Evolutionary conservation across 176 grass and related monocot genomes (phyloP).

Genomic region (Puya raimondii): DNA sequence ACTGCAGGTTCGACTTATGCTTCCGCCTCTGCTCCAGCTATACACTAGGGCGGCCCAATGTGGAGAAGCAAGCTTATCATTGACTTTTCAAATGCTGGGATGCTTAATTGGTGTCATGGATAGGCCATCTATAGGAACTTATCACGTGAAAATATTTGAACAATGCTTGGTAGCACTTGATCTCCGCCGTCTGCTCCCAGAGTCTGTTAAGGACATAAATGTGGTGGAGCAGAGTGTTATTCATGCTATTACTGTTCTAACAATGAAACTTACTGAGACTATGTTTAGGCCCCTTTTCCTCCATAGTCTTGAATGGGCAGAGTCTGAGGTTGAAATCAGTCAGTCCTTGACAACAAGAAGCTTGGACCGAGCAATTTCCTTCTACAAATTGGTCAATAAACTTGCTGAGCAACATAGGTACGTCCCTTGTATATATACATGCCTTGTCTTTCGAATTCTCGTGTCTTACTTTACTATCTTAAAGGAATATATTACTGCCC

Average conservation of each 20-base stretch:
- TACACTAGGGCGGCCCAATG: constrained; percentile 53
- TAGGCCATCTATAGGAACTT: constrained; percentile 56
- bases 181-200: constrained; percentile 51
- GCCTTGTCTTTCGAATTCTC: too few relatives aligned
- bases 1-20: constrained; percentile 71
- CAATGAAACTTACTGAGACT: constrained; percentile 80
- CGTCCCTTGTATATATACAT: constrained; percentile 5
- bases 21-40: constrained; percentile 56
- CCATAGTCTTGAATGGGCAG: constrained; percentile 68
- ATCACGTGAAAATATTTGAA: constrained; percentile 77
- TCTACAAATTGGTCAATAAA: constrained; percentile 71
- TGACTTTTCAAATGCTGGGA: constrained; percentile 67
- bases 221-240: constrained; percentile 66
- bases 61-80: constrained; percentile 57
- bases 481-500: too few relatives aligned
- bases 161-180: constrained; percentile 75
- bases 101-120: constrained; percentile 67
- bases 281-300: constrained; percentile 93
- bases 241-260: constrained; percentile 52
- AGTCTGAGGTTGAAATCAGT: constrained; percentile 49
- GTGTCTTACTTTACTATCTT: too few relatives aligned
- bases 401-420: constrained; percentile 79
- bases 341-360: constrained; percentile 39
- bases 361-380: constrained; percentile 64
- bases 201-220: constrained; percentile 58